Base-by-base conservation (phyloP, 108 stramenopile species). In the Conticribra guillardii region DNA sequence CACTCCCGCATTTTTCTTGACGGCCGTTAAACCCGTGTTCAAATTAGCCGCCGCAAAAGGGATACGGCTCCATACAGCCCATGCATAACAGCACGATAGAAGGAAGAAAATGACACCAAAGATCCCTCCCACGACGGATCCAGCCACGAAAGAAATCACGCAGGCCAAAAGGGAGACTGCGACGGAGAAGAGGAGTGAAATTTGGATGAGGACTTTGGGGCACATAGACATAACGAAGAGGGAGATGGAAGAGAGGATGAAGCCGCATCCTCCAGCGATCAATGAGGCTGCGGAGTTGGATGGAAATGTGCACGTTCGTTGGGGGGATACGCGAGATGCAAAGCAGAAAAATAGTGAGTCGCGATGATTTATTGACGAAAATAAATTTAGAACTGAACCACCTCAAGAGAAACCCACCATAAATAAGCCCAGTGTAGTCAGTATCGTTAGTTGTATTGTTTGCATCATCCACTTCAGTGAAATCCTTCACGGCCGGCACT, bases 41-140 rank as follows among this genome's bases (percentile, higher is more conserved):
- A 85, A 53, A 57, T 86, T 94, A 2, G 88, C 87, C 0, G 94
- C 85, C 2, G 91, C 89, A 80, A 90, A 93, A 0, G 94, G 89
- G 64, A 96, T 90, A 0, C 91, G 78, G 2, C 54, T 22, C 90
- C 94, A 91, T 0, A 96, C 90, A 26, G 54, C 21, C 11, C 54
- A 62, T 15, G 87, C 87, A 59, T 93, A 93, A 37, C 89, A 93
- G 7, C 57, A 28, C 24, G 81, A 76, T 33, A 89, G 0, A 0
- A 76, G 71, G 74, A 90, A 90, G 27, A 65, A 34, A 11, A 87
- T 44, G 0, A 82, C 23, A 11, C 88, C 85, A 23, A 92, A 48
- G 8, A 79, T 41, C 23, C 71, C 87, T 1, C 72, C 82, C 21
- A 83, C 27, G 15, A 86, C 30, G 34, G 27, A 45, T 4, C 81